phyloP scores from a whole-genome alignment of 805 yeast genomes.

The Candida tallmaniae region DNA sequence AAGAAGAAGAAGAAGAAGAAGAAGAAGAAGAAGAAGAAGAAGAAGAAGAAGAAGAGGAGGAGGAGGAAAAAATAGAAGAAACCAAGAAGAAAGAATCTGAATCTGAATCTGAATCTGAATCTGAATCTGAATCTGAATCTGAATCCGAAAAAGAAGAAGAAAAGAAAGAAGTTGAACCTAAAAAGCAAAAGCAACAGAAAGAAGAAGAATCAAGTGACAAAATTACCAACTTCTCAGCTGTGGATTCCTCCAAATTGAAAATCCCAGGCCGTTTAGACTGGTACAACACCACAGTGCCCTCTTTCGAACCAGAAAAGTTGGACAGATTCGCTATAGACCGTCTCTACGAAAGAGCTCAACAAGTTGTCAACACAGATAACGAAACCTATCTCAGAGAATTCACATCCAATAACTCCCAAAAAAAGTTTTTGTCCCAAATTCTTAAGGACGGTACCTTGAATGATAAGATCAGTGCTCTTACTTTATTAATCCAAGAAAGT shows the following conservation, averaged over 20 bases:
- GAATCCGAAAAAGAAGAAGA: slow-evolving; percentile 8
- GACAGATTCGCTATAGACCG: slow-evolving; percentile 55
- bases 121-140: slow-evolving; percentile 13
- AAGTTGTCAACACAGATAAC: slow-evolving; percentile 66
- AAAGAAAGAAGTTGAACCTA: slow-evolving; percentile 9
- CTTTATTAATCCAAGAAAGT: slow-evolving; percentile 89
- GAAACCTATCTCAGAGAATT: slow-evolving; percentile 66
- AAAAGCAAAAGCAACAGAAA: slow-evolving; percentile 15
- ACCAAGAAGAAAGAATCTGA: slow-evolving; percentile 8
- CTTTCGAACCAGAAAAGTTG: slow-evolving; percentile 29
- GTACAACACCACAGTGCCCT: slow-evolving; percentile 53
- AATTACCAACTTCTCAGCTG: slow-evolving; percentile 40
- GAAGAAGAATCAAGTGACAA: slow-evolving; percentile 19
- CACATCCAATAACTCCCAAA: slow-evolving; percentile 72
- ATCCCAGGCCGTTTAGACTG: slow-evolving; percentile 69
- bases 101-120: slow-evolving; percentile 12
- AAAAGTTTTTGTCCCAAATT: slow-evolving; percentile 83
- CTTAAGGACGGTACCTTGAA: slow-evolving; percentile 87
- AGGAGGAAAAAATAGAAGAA: slow-evolving; percentile 7
- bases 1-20: slow-evolving; percentile 23
- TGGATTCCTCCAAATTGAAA: slow-evolving; percentile 50
- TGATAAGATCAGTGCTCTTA: slow-evolving; percentile 93
- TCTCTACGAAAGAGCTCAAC: slow-evolving; percentile 62
- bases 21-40: slow-evolving; percentile 20
- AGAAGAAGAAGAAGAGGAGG: slow-evolving; percentile 15